Base-by-base conservation (phyloP, 352 stramenopile species). In the Aphanomyces euteiches region DNA sequence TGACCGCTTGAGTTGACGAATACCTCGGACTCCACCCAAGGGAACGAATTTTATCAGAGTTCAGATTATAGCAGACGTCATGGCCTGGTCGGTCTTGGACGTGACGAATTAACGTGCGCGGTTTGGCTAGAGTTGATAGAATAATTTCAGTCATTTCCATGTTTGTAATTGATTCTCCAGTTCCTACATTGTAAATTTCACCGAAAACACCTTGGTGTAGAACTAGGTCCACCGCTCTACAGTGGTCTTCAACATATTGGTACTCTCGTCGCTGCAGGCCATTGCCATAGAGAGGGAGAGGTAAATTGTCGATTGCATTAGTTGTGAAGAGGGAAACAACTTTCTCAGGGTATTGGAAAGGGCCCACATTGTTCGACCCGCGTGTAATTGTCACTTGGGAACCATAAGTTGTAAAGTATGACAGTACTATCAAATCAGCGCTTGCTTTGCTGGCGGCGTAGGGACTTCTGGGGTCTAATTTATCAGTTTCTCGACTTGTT, bases 311-410 rank as follows among this genome's bases (percentile, higher is more conserved):
- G 13, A 67, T 48, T 8, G 59, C 59, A 37, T 67, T 67, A 19
- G 59, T 67, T 38, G 96, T 98, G 67, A 99, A 98, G 78, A 99
- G 99, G 12, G 97, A 96, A 69, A 99, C 98, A 19, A 99, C 81
- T 75, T 99, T 99, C 80, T 99, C 97, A 0, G 97, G 97, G 75
- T 98, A 99, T 79, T 99, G 97, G 75, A 98, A 95, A 43, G 97
- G 97, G 28, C 97, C 97, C 73, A 98, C 99, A 37, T 99, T 97
- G 79, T 99, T 99, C 82, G 99, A 99, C 65, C 96, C 98, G 65
- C 97, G 87, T 41, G 97, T 99, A 76, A 99, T 99, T 73, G 99
- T 94, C 47, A 91, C 93, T 8, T 96, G 96, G 34, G 99, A 78
- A 15, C 96, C 88, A 84, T 98, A 99, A 39, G 90, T 98, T 8